Conservation (phyloP, 495 filamentous ascomycete species). For the Penicillium argentinense region DNA sequence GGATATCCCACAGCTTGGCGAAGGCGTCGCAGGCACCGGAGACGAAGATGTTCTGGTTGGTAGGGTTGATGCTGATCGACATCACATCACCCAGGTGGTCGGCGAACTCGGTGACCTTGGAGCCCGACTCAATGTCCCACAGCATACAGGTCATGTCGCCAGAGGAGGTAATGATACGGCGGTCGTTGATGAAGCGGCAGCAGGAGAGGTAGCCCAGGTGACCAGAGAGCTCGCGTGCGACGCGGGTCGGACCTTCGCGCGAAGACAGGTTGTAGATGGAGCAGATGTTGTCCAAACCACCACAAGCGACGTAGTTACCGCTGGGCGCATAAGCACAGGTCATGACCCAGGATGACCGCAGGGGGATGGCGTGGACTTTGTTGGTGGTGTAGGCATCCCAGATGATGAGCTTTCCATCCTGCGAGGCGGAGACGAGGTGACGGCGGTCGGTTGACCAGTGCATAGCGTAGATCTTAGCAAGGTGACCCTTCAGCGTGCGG, state of each 20-base stretch:
- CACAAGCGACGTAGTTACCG: conserved; percentile 97
- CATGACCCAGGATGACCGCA: conserved; percentile 99
- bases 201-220: conserved; percentile 97
- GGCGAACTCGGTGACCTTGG: conserved; percentile 97
- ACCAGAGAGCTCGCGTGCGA: conserved; percentile 93
- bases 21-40: conserved; percentile 98
- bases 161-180: conserved; percentile 94
- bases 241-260: conserved; percentile 91
- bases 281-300: conserved; percentile 98
- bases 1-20: conserved; percentile 98
- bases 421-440: conserved; percentile 96
- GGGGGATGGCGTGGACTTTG: conserved; percentile 98
- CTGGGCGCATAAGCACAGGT: conserved; percentile 98
- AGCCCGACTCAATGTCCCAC: conserved; percentile 97
- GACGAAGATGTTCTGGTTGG: conserved; percentile 94
- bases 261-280: conserved; percentile 99
- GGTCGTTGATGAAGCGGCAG: conserved; percentile 99
- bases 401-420: conserved; percentile 99
- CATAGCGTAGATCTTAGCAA: conserved; percentile 99
- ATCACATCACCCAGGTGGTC: conserved; percentile 98
- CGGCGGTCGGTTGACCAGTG: conserved; percentile 99
- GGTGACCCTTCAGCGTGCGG: conserved; percentile 92
- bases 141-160: conserved; percentile 99
- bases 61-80: conserved; percentile 99
- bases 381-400: conserved; percentile 99